Percentiles rank a stretch among this genome's conserved stretches.
phyloP scores from a whole-genome alignment of 2,329 filamentous ascomycete genomes.

The Trichocomaceae sp. region DNA sequence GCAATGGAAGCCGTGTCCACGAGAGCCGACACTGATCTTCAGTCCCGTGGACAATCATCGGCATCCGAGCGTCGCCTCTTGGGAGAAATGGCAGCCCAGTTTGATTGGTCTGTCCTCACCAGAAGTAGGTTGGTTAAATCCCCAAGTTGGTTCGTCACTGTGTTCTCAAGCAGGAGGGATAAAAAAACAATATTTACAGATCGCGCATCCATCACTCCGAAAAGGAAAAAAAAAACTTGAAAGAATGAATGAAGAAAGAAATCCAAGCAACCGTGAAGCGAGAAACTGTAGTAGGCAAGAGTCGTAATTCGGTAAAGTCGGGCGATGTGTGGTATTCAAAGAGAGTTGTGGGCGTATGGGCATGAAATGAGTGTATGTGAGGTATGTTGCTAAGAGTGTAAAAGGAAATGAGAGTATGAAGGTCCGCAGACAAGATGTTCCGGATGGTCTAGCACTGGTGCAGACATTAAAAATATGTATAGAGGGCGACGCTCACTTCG shows the following conservation, averaged over 20 bases:
- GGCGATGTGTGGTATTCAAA: constrained; percentile 4
- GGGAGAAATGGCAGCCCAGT: neutral
- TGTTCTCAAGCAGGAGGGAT: neutral
- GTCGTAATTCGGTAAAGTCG: constrained; percentile 10
- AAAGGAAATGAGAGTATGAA: constrained; percentile 1
- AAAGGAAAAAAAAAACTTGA: constrained; percentile 1
- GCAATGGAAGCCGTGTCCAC: neutral
- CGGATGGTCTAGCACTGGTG: neutral
- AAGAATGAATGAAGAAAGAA: constrained; percentile 3
- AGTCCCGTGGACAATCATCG: neutral
- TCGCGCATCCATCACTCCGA: constrained; percentile 1
- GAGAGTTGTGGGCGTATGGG: constrained; percentile 4
- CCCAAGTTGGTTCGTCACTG: neutral
- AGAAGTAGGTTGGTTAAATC: neutral
- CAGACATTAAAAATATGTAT: neutral
- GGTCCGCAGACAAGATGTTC: neutral
- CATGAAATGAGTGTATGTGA: constrained; percentile 3
- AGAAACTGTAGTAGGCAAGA: constrained; percentile 8
- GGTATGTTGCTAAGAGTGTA: neutral
- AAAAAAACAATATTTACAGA: constrained; percentile 7
- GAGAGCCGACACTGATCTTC: neutral
- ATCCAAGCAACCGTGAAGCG: constrained; percentile 1
- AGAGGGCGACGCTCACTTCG: neutral
- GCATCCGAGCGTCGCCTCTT: neutral
- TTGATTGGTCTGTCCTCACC: neutral